A percentile compares a stretch with the other conserved stretches of the same genome.
These are phyloP conservation scores for Halophytophthora polymorphica DNA, from an alignment of 352 stramenopile species.

Conservation along the genomic window DNA sequence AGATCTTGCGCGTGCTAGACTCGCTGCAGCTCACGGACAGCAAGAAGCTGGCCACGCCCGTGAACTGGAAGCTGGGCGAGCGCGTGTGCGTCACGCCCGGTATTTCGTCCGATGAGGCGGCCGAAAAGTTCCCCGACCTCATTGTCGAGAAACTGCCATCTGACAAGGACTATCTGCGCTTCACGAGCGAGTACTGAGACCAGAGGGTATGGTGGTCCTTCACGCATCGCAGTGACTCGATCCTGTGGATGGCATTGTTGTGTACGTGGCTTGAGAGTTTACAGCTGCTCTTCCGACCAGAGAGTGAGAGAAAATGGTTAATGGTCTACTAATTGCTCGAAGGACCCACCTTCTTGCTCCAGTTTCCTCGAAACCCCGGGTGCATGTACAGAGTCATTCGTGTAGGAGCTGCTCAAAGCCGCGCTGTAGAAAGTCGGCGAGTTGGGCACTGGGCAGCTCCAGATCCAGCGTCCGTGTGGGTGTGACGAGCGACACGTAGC, in stretches of 20 bases:
- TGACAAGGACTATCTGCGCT: slow-evolving; percentile 71
- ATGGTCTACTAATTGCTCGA: background rate
- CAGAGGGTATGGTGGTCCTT: background rate
- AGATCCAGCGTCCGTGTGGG: slow-evolving; percentile 71
- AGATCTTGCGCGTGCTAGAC: slow-evolving; percentile 90
- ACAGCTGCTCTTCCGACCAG: too few species aligned
- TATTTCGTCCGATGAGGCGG: slow-evolving; percentile 57
- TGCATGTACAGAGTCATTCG: slow-evolving; percentile 2
- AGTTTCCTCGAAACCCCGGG: background rate
- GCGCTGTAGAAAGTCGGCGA: slow-evolving; percentile 53
- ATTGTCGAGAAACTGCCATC: slow-evolving; percentile 65
- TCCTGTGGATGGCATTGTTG: background rate
- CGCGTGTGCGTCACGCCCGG: slow-evolving; percentile 60
- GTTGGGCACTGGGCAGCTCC: slow-evolving; percentile 47
- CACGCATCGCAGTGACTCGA: background rate
- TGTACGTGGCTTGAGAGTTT: background rate
- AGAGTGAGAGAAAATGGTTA: background rate
- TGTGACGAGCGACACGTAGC: slow-evolving; percentile 70
- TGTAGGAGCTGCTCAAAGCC: slow-evolving; percentile 59
- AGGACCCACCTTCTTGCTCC: background rate
- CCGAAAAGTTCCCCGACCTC: slow-evolving; percentile 60
- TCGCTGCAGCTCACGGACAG: slow-evolving; percentile 78
- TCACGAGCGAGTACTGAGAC: slow-evolving; percentile 44
- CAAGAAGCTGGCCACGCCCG: slow-evolving; percentile 51
- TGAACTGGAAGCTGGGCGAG: slow-evolving; percentile 72